Percentiles rank a stretch among this genome's conserved stretches.
Evolutionary conservation across 768 basidiomycete genomes (phyloP).

Genomic region (Russula foetens): DNA sequence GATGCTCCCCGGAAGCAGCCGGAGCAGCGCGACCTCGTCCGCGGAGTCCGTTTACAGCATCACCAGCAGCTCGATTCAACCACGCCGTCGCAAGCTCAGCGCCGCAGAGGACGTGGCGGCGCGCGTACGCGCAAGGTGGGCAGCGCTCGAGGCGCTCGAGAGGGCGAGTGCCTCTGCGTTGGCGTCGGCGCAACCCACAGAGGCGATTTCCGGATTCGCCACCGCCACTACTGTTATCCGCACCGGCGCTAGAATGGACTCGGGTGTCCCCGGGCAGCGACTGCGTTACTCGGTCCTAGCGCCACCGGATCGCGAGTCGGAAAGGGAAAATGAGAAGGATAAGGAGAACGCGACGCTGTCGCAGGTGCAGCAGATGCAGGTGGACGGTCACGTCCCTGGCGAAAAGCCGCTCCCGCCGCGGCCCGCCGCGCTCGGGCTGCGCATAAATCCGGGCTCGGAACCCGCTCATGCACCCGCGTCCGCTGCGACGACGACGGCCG

Average conservation of each 20-base stretch:
- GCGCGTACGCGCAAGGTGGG: constrained; percentile 17
- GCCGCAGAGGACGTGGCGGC: constrained; percentile 18
- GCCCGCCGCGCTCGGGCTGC: background rate
- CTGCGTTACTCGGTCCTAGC: background rate
- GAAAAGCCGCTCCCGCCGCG: constrained; percentile 16
- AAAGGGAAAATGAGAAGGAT: background rate
- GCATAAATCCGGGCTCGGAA: background rate
- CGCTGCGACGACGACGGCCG: too few species aligned
- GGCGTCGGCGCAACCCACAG: background rate
- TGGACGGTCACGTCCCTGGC: background rate
- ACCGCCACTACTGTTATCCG: background rate
- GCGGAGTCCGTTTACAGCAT: constrained; percentile 8
- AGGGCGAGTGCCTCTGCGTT: background rate
- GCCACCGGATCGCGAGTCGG: background rate
- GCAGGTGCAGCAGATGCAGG: background rate
- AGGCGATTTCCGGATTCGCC: background rate
- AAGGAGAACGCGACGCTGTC: background rate
- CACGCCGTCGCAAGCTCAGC: constrained; percentile 15
- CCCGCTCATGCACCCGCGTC: too few species aligned
- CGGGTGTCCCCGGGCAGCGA: background rate
- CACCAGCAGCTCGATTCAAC: background rate
- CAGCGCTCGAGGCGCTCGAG: constrained; percentile 17
- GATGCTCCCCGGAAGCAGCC: constrained; percentile 10
- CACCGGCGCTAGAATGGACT: background rate
- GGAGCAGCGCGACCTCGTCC: constrained; percentile 16